Evolutionary conservation across 2,329 filamentous ascomycete genomes (phyloP).

Genomic region (Neofusicoccum sp.): DNA sequence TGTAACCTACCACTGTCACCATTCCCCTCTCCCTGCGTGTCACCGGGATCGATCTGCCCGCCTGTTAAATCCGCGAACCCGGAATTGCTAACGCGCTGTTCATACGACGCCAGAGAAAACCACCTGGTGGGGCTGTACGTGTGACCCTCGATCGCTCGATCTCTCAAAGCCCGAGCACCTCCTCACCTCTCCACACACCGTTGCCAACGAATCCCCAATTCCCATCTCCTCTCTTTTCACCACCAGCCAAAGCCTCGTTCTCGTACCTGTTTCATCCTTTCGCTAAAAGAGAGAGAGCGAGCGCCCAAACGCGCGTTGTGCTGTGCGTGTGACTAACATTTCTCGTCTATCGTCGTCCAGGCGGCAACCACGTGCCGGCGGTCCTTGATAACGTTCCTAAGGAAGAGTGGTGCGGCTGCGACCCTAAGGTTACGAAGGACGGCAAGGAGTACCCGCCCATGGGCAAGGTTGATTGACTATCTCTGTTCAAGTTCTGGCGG

Average conservation of each 20-base stretch:
- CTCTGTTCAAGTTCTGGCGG: slow-evolving; percentile 1
- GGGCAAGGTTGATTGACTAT: slow-evolving; percentile 40
- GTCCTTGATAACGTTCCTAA: slow-evolving; percentile 62
- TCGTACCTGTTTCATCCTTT: too few species aligned
- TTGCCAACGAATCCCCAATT: too few species aligned
- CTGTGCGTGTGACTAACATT: neutral
- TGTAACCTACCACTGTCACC: neutral
- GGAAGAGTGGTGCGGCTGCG: slow-evolving; percentile 63
- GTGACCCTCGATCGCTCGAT: neutral
- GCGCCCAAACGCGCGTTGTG: neutral
- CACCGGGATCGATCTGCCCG: too few species aligned
- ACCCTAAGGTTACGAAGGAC: slow-evolving; percentile 60
- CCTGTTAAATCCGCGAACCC: too few species aligned
- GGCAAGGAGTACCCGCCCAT: slow-evolving; percentile 66
- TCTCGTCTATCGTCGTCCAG: neutral
- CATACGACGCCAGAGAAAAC: slow-evolving; percentile 49
- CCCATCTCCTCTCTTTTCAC: too few species aligned
- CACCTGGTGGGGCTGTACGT: slow-evolving; percentile 62
- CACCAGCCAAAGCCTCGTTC: too few species aligned
- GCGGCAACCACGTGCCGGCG: slow-evolving; percentile 56
- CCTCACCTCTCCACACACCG: neutral
- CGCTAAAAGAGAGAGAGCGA: too few species aligned
- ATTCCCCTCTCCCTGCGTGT: neutral
- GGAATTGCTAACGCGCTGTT: neutral
- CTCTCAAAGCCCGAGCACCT: neutral